Percentiles rank a stretch among this genome's conserved stretches.
These are phyloP conservation scores for Dentipellis sp. DNA, from an alignment of 768 basidiomycete genomes.

Conservation along the genomic window DNA sequence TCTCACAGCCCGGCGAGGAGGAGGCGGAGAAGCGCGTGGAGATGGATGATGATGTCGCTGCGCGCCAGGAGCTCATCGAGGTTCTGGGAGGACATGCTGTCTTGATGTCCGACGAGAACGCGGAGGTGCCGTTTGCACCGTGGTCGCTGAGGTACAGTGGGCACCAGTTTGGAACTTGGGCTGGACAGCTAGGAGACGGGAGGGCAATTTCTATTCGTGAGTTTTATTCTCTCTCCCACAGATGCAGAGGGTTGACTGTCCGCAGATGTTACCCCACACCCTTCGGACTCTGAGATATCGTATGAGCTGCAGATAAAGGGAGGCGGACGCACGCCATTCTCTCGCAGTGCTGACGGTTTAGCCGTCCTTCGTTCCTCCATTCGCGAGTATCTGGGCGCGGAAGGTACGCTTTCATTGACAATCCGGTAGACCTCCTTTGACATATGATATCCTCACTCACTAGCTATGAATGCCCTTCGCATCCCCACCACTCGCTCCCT, in stretches of 20 bases:
- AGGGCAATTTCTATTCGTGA: conserved; percentile 81
- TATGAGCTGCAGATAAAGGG: conserved; percentile 96
- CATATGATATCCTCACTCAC: not conserved
- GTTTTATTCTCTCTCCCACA: conserved; percentile 15
- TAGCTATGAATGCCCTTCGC: conserved; percentile 67
- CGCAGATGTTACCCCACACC: conserved; percentile 72
- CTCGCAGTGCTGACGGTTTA: conserved; percentile 85
- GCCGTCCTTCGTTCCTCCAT: conserved; percentile 93
- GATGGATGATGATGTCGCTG: conserved; percentile 26
- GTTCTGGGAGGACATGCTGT: conserved; percentile 72
- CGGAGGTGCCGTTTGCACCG: conserved; percentile 34
- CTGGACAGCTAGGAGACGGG: conserved; percentile 94
- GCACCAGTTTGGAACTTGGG: conserved; percentile 84
- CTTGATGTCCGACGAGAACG: conserved; percentile 40
- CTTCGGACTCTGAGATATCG: conserved; percentile 37
- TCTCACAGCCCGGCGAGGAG: conserved; percentile 23
- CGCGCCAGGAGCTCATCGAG: conserved; percentile 68
- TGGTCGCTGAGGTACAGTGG: conserved; percentile 92
- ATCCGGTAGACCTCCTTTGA: not conserved
- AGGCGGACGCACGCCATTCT: conserved; percentile 89
- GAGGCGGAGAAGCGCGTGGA: conserved; percentile 21
- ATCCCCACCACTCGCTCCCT: conserved; percentile 89
- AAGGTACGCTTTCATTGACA: conserved; percentile 44
- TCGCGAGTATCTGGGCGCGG: conserved; percentile 87
- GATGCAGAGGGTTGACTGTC: not conserved